These are phyloP conservation scores for Leccinum griseonigrum DNA, from an alignment of 1,284 basidiomycete species.

Conservation along the genomic window DNA sequence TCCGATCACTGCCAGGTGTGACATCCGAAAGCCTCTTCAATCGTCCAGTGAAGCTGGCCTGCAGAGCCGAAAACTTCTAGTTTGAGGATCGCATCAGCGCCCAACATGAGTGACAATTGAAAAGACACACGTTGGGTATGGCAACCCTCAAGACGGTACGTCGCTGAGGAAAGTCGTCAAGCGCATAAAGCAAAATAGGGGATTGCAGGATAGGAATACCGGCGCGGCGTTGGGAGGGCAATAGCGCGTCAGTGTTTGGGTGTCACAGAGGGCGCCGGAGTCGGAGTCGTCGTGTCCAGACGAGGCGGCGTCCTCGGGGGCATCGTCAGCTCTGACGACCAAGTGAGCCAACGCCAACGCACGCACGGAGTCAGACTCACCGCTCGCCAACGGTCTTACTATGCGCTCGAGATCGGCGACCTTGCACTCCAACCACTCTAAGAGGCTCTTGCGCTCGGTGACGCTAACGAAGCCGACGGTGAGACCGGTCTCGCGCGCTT, in stretches of 20 bases:
- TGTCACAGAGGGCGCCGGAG: conserved; percentile 31
- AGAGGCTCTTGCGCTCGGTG: conserved; percentile 79
- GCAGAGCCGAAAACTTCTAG: too few relatives aligned
- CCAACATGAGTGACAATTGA: too few relatives aligned
- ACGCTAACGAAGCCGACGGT: conserved; percentile 78
- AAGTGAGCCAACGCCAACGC: neutral
- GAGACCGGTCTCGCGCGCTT: conserved; percentile 72
- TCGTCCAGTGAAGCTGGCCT: too few relatives aligned
- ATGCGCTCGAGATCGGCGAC: conserved; percentile 50
- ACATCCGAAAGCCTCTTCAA: too few relatives aligned
- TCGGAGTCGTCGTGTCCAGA: conserved; percentile 15
- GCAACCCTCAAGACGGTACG: too few relatives aligned
- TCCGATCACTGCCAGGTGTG: too few relatives aligned
- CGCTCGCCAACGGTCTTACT: conserved; percentile 46
- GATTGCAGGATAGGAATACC: too few relatives aligned
- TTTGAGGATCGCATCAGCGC: too few relatives aligned
- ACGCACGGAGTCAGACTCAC: conserved; percentile 38
- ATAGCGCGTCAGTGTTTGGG: conserved; percentile 41
- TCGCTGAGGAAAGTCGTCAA: too few relatives aligned
- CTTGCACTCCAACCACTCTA: conserved; percentile 81
- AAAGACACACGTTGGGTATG: too few relatives aligned
- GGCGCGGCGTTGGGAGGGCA: conserved; percentile 60
- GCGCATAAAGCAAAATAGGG: too few relatives aligned
- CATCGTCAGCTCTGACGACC: conserved; percentile 45
- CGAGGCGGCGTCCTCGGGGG: conserved; percentile 67